These are phyloP conservation scores for Globisporangium parvum DNA, from an alignment of 352 stramenopile genomes.

Conservation along the genomic window DNA sequence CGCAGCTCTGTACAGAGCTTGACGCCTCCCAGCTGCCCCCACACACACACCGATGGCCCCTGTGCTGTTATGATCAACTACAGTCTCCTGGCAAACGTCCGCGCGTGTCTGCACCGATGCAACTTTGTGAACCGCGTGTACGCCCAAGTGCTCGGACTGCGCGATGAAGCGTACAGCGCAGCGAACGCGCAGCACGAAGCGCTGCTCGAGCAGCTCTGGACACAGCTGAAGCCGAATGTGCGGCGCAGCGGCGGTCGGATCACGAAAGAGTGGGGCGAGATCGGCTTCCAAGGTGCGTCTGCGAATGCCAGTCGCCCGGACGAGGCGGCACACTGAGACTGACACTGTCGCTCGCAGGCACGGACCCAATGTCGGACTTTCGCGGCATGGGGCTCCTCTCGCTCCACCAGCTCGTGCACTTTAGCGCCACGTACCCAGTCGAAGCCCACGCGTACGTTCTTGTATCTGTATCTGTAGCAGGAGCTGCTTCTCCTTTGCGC, in stretches of 20 bases:
- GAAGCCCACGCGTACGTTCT: conserved; percentile 58
- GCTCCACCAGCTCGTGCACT: conserved; percentile 70
- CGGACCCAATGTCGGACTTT: conserved; percentile 84
- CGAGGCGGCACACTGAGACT: not conserved
- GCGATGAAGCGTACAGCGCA: conserved; percentile 67
- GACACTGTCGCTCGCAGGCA: conserved; percentile 25
- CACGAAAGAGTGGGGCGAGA: conserved; percentile 86
- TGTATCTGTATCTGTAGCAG: not conserved
- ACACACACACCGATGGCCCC: too few relatives aligned
- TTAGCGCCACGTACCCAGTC: conserved; percentile 63
- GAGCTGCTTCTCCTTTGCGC: too few relatives aligned
- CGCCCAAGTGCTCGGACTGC: conserved; percentile 32
- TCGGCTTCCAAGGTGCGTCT: conserved; percentile 73
- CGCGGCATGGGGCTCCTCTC: conserved; percentile 78
- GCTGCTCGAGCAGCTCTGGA: conserved; percentile 79
- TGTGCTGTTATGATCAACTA: not conserved
- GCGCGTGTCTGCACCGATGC: conserved; percentile 56
- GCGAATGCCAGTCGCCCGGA: too few relatives aligned
- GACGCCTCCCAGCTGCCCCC: too few relatives aligned
- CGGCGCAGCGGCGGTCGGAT: conserved; percentile 68
- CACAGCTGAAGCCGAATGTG: conserved; percentile 70
- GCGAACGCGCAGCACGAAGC: conserved; percentile 59
- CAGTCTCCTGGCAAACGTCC: conserved; percentile 67
- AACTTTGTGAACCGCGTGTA: conserved; percentile 80
- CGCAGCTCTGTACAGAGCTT: not conserved